Base-by-base conservation (phyloP, 495 filamentous ascomycete species). In the Aspergillus hancockii region DNA sequence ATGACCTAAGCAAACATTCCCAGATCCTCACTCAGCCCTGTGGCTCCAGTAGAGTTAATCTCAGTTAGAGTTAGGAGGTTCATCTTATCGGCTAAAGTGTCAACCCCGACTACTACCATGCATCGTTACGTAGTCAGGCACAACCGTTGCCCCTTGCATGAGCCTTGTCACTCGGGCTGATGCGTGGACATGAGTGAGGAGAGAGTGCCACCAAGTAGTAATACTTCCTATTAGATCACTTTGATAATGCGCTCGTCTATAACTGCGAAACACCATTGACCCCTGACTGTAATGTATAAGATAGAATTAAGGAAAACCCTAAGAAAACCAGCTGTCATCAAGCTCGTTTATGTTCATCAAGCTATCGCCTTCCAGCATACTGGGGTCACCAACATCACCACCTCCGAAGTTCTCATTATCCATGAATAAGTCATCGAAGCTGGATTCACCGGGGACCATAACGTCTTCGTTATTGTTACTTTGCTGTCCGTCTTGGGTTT, bases 391-490 rank as follows among this genome's bases (percentile, higher is more conserved):
- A 13, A 49, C 57, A 0, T 67, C 67, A 7, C 70, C 69, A 4
- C 68, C 72, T 10, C 63, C 75, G 43, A 76, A 54, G 51, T 75
- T 74, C 8, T 78, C 75, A 19, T 55, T 77, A 38, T 78, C 77
- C 69, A 80, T 69, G 60, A 83, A 82, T 19, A 81, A 52, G 52
- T 83, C 79, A 51, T 83, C 79, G 32, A 81, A 80, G 53, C 66
- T 81, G 3, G 79, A 79, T 63, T 77, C 76, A n/a, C 75, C 77
- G 4, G 73, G 75, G 8, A 55, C 73, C 69, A 79, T 78, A 21
- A 75, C 64, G 60, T 80, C 76, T 9, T 79, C 75, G 47, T 63
- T 63, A 9, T 49, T 55, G 41, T 57, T 59, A 23, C 55, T 47
- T 16, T 54, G 21, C 25, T 55, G 54, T 1, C 55, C 60, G 1